Conservation (phyloP, 257 asterid genomes). For the Knoxia roxburghii region DNA sequence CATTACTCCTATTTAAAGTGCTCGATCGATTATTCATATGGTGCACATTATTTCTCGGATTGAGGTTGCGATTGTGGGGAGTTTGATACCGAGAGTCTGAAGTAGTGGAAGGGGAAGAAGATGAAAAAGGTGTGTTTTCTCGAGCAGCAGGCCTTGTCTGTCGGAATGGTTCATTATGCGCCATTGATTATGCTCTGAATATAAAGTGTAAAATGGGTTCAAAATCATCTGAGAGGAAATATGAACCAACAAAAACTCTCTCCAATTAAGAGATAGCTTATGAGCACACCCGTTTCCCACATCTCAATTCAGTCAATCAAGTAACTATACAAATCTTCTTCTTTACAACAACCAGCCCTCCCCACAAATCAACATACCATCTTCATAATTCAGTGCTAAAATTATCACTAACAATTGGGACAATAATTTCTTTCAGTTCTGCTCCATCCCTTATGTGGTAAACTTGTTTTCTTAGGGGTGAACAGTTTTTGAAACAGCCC, state of each 20-base stretch:
- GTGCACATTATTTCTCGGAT: slow-evolving; percentile 10
- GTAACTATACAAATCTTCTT: not conserved
- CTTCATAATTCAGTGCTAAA: not conserved
- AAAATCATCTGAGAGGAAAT: not conserved
- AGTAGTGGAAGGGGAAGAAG: slow-evolving; percentile 16
- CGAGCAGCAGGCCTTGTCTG: not conserved
- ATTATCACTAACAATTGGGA: not conserved
- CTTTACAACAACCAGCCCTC: too few species aligned
- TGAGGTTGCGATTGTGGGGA: slow-evolving; percentile 13
- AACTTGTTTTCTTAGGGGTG: not conserved
- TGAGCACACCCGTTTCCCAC: not conserved
- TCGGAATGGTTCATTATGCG: slow-evolving; percentile 4
- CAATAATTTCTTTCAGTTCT: too few species aligned
- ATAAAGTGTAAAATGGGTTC: not conserved
- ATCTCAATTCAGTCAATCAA: not conserved
- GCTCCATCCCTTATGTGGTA: not conserved
- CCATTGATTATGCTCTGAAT: not conserved
- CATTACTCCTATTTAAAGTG: slow-evolving; percentile 10
- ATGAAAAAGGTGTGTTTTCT: slow-evolving; percentile 5
- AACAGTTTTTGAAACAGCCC: not conserved
- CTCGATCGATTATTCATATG: slow-evolving; percentile 19
- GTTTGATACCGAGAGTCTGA: slow-evolving; percentile 10
- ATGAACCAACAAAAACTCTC: not conserved
- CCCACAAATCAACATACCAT: not conserved
- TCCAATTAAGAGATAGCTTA: not conserved